Conservation (phyloP, 345 rosid genomes). For the Pistacia integerrima region DNA sequence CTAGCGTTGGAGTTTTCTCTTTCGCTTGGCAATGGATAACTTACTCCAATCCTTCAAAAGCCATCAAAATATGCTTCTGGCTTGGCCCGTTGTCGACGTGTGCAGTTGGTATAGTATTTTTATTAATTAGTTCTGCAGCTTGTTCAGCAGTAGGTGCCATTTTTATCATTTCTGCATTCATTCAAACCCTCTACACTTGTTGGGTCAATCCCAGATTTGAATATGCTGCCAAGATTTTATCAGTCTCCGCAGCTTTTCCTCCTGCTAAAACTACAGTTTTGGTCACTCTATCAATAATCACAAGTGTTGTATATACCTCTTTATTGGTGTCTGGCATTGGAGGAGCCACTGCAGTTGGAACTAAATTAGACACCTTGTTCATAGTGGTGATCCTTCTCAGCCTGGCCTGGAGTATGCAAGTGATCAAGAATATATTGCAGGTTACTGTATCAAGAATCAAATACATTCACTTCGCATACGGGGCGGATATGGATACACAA, state of each 20-base stretch:
- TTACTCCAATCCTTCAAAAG: slow-evolving; percentile 43
- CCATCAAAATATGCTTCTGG: slow-evolving; percentile 70
- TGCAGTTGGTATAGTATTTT: slow-evolving; percentile 56
- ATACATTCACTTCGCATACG: slow-evolving; percentile 50
- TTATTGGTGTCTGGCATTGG: slow-evolving; percentile 78
- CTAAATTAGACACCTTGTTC: slow-evolving; percentile 52
- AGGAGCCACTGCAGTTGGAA: slow-evolving; percentile 67
- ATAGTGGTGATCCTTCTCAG: slow-evolving; percentile 54
- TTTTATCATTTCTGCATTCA: slow-evolving; percentile 42
- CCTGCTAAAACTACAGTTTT: slow-evolving; percentile 43
- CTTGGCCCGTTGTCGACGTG: slow-evolving; percentile 62
- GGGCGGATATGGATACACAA: slow-evolving; percentile 49
- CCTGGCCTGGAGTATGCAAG: slow-evolving; percentile 81
- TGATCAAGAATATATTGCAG: slow-evolving; percentile 57
- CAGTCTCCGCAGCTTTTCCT: slow-evolving; percentile 50
- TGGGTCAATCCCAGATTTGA: slow-evolving; percentile 69
- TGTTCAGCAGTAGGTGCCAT: slow-evolving; percentile 53
- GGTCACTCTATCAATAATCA: slow-evolving; percentile 32
- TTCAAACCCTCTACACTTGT: slow-evolving; percentile 63
- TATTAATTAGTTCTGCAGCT: slow-evolving; percentile 47
- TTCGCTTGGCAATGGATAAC: slow-evolving; percentile 57
- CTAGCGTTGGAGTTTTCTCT: slow-evolving; percentile 51
- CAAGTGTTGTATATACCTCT: slow-evolving; percentile 44
- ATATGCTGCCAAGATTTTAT: slow-evolving; percentile 55
- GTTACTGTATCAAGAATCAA: slow-evolving; percentile 62